A percentile compares a stretch with the other conserved stretches of the same genome.
phyloP scores from a whole-genome alignment of 2,329 filamentous ascomycete genomes.

The Daldinia sp. region DNA sequence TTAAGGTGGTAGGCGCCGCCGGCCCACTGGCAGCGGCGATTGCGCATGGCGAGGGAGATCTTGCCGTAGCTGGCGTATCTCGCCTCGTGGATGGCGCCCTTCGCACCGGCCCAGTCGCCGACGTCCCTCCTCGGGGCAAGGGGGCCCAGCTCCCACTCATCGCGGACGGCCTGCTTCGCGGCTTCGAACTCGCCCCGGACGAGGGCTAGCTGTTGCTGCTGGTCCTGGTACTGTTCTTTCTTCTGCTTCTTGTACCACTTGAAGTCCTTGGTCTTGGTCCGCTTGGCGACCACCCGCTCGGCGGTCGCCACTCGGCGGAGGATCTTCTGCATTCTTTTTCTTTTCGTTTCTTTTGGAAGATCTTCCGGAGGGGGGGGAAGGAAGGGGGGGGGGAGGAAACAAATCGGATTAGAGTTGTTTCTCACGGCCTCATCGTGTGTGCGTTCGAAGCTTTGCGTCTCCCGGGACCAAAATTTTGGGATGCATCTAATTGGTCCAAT shows the following conservation, averaged over 20 bases:
- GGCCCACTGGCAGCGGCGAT: constrained; percentile 62
- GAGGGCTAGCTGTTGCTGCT: constrained; percentile 49
- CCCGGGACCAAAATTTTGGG: constrained; percentile 11
- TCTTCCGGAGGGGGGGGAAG: neutral
- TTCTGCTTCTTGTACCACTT: constrained; percentile 44
- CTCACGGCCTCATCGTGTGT: constrained; percentile 21
- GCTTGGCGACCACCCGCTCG: constrained; percentile 53
- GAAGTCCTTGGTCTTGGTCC: constrained; percentile 49
- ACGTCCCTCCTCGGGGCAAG: constrained; percentile 82
- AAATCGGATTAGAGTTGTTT: neutral
- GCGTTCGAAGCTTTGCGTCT: constrained; percentile 21
- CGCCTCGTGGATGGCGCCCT: constrained; percentile 66
- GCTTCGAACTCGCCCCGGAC: constrained; percentile 54
- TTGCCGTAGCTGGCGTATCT: constrained; percentile 43
- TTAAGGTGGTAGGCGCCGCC: constrained; percentile 69
- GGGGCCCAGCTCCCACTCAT: constrained; percentile 84
- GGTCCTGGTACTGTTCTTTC: constrained; percentile 37
- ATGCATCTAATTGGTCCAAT: constrained; percentile 18
- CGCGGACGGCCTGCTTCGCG: constrained; percentile 70
- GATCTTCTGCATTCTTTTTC: constrained; percentile 51
- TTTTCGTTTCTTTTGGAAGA: neutral
- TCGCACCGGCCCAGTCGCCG: constrained; percentile 67
- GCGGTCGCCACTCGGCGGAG: constrained; percentile 54
- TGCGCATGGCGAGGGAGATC: constrained; percentile 51
- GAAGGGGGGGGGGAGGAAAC: neutral